These are phyloP conservation scores for Russula sp. DNA, from an alignment of 768 basidiomycete genomes.

Conservation along the genomic window DNA sequence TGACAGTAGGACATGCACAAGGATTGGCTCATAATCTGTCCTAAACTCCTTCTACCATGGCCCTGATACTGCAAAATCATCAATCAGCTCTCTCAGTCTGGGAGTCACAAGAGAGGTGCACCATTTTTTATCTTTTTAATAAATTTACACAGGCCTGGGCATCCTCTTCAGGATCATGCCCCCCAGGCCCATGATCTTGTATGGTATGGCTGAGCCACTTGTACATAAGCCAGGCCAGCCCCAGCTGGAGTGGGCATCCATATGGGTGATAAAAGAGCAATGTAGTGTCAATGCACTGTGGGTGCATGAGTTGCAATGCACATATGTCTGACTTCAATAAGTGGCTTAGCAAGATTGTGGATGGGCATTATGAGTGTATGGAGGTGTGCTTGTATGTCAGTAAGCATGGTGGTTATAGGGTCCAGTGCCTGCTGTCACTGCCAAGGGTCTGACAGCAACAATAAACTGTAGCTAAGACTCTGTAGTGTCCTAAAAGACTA, in stretches of 20 bases:
- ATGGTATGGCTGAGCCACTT: slow-evolving; percentile 91
- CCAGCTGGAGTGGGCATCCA: slow-evolving; percentile 88
- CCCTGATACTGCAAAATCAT: slow-evolving; percentile 31
- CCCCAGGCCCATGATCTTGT: slow-evolving; percentile 73
- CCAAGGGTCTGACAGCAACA: too few relatives aligned
- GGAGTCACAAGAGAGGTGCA: slow-evolving; percentile 23
- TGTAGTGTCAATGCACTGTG: too few relatives aligned
- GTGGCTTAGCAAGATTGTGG: too few relatives aligned
- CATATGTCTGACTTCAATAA: too few relatives aligned
- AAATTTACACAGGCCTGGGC: slow-evolving; percentile 83
- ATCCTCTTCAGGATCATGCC: slow-evolving; percentile 93
- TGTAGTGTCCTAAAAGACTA: too few relatives aligned
- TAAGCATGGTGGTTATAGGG: slow-evolving; percentile 66
- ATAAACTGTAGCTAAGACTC: too few relatives aligned
- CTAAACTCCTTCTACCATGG: slow-evolving; percentile 81
- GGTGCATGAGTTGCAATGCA: too few relatives aligned
- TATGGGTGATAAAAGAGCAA: slow-evolving; percentile 87
- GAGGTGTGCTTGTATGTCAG: slow-evolving; percentile 68
- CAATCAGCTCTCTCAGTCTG: neutral
- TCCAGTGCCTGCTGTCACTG: slow-evolving; percentile 58
- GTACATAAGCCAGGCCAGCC: slow-evolving; percentile 90
- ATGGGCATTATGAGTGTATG: too few relatives aligned
- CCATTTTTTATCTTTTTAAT: slow-evolving; percentile 74
- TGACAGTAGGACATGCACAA: slow-evolving; percentile 85
- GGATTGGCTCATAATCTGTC: slow-evolving; percentile 78